Conservation (phyloP, 352 stramenopile genomes). For the Globisporangium iwayamae region DNA sequence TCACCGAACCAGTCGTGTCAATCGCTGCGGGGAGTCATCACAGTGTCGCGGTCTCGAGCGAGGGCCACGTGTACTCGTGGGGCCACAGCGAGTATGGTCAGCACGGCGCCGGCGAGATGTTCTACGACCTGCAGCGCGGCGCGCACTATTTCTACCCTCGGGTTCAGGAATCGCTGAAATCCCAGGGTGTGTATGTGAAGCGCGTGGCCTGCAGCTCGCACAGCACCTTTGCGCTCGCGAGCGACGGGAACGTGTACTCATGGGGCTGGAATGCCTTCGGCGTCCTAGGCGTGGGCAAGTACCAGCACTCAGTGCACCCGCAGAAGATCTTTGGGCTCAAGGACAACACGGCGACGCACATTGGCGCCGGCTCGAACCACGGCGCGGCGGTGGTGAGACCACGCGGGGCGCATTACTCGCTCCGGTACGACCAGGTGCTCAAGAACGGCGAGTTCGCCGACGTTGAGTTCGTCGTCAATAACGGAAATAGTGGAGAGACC, state of each 20-base stretch:
- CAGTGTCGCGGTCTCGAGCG: slow-evolving; percentile 57
- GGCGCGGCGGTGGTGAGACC: slow-evolving; percentile 49
- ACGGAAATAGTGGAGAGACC: slow-evolving; percentile 10
- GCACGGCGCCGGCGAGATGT: slow-evolving; percentile 60
- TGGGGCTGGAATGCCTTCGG: slow-evolving; percentile 87
- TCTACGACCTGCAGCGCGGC: slow-evolving; percentile 69
- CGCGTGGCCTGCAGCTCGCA: slow-evolving; percentile 63
- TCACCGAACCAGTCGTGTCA: slow-evolving; percentile 47
- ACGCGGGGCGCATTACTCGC: slow-evolving; percentile 58
- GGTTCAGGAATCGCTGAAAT: slow-evolving; percentile 46
- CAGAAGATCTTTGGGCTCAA: slow-evolving; percentile 57
- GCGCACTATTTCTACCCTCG: slow-evolving; percentile 72
- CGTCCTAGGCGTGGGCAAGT: slow-evolving; percentile 71
- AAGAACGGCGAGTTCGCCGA: slow-evolving; percentile 49
- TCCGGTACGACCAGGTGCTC: slow-evolving; percentile 57
- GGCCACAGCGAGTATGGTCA: slow-evolving; percentile 84
- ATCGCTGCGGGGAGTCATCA: slow-evolving; percentile 75
- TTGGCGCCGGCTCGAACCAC: slow-evolving; percentile 71
- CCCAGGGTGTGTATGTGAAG: slow-evolving; percentile 29
- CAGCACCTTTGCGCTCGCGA: slow-evolving; percentile 62
- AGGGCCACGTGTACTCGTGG: slow-evolving; percentile 68
- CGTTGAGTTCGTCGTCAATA: slow-evolving; percentile 40
- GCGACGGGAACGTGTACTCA: slow-evolving; percentile 63
- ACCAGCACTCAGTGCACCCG: slow-evolving; percentile 66
- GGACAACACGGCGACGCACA: slow-evolving; percentile 47